Evolutionary conservation across 169 alveolate genomes (phyloP), one percentile per base, ranked within the genome.

Genomic region (Plasmodium yoelii): DNA sequence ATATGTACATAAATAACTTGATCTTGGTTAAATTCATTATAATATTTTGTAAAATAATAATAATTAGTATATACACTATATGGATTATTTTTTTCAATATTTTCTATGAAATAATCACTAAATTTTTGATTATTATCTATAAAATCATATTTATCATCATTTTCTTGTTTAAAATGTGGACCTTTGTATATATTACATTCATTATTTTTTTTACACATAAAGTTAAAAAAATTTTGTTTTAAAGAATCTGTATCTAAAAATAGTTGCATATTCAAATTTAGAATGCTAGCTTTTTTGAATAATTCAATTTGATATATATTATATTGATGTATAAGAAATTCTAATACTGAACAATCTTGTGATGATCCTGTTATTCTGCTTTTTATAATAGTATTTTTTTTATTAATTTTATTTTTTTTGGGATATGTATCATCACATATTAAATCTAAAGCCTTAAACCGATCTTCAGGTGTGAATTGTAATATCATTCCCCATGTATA

Each of bases 231-330:
- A 51, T 44, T 77, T 18, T 77, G 60, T 44, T 51, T 49, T 10
- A 77, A n/a, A 34, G 49, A 70, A 15, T 18, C 7, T 19, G 26
- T 64, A 15, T 77, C 88, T 55, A 77, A 28, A 6, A 64, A 12
- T 56, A 77, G 13, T 65, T 77, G 88, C 8, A 77, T 15, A 51
- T 77, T 77, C 42, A 77, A 57, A 24, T 65, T 77, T 51, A 77
- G 9, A 13, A 63, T 63, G 18, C 57, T 3, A n/a, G 69, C 77
- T 7, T 61, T 63, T 19, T 22, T 47, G 44, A 47, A 77, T 63
- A 77, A 57, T 22, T 64, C 88, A 74, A 77, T 61, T 22, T 77
- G 88, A 34, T 77, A 77, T 64, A 22, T 63, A 64, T 77, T 77
- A 18, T 63, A 12, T 18, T 77, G 68, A 64, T 77, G 75, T 13